phyloP scores from a whole-genome alignment of 352 stramenopile species.

The Pythium folliculosum region DNA sequence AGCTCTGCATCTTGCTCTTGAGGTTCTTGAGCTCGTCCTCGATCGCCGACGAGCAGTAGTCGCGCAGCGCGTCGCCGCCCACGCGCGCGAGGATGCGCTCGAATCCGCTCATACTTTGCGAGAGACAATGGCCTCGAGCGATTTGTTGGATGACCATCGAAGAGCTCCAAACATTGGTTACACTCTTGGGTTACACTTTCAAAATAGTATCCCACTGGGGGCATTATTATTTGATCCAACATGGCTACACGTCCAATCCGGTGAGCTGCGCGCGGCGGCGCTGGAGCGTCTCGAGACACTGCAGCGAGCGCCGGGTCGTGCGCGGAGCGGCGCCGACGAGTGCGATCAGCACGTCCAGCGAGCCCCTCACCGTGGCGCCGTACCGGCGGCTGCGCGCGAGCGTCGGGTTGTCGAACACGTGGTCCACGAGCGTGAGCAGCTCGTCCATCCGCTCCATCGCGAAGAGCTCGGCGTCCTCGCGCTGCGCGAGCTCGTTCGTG shows the following conservation, averaged over 20 bases:
- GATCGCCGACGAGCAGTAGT: constrained; percentile 78
- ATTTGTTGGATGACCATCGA: neutral
- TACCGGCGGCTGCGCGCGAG: constrained; percentile 12
- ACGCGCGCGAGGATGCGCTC: constrained; percentile 75
- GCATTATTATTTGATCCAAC: neutral
- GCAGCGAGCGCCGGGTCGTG: constrained; percentile 19
- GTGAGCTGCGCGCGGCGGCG: constrained; percentile 9
- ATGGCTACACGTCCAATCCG: constrained; percentile 8
- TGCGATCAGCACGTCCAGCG: constrained; percentile 10
- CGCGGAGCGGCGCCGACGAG: constrained; percentile 18
- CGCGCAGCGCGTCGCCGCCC: constrained; percentile 62
- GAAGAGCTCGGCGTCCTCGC: neutral
- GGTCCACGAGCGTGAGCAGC: constrained; percentile 16
- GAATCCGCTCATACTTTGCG: constrained; percentile 58
- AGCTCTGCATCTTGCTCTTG: constrained; percentile 61
- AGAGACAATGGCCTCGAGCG: too few relatives aligned
- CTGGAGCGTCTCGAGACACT: constrained; percentile 11
- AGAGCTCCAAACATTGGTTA: neutral
- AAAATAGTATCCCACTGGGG: neutral
- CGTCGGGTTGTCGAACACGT: constrained; percentile 27
- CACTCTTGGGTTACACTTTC: neutral
- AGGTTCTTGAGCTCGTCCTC: constrained; percentile 68
- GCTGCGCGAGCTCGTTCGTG: neutral
- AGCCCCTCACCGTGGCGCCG: neutral
- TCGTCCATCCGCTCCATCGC: constrained; percentile 25